Base-by-base conservation (phyloP, 2,329 filamentous ascomycete genomes). In the Diaporthe velutina region DNA sequence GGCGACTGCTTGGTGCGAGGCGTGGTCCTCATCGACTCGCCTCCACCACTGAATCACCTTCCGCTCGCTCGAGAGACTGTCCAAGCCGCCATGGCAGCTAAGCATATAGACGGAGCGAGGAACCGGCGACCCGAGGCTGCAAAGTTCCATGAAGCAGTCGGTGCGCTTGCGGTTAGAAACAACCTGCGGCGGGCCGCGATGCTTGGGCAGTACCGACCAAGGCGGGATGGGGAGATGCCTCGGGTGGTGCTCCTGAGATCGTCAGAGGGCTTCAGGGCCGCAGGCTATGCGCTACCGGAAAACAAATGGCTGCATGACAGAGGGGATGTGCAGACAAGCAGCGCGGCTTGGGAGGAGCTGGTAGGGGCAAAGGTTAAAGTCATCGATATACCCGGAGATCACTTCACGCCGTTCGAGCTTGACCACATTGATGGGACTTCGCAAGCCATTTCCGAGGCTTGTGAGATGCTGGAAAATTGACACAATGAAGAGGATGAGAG, bases 221-320 rank as follows among this genome's bases (percentile, higher is more conserved):
- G 57, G 6, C 57, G 35, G 13, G 57, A 60, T 22, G 57, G 57
- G 6, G 2, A 2, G 12, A 60, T 60, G 57, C 57, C 57, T 60
- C 57, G 35, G n/a, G 57, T 60, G 35, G 35, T 60, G 12, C 57
- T 60, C 10, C 57, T 60, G 35, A 40, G 57, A 42, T 60, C 35
- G 12, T 17, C 57, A 2, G 57, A 60, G 35, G 57, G 22, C 35
- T 60, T 60, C 57, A 42, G n/a, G 22, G 57, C 57, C 12, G 10
- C 19, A 1, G 57, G 57, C 2, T 17, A 10, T 42, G 10, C n/a
- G n/a, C 33, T 60, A 6, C 57, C 57, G 13, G 57, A 60, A 13
- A 60, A 60, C 35, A 60, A 60, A 13, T 60, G 57, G 57, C 42
- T 60, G 35, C 57, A 60, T 60, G 57, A 60, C 57, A 60, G 57